Evolutionary conservation across 2,329 filamentous ascomycete genomes (phyloP).

Genomic region (Tympanopsis confertula): DNA sequence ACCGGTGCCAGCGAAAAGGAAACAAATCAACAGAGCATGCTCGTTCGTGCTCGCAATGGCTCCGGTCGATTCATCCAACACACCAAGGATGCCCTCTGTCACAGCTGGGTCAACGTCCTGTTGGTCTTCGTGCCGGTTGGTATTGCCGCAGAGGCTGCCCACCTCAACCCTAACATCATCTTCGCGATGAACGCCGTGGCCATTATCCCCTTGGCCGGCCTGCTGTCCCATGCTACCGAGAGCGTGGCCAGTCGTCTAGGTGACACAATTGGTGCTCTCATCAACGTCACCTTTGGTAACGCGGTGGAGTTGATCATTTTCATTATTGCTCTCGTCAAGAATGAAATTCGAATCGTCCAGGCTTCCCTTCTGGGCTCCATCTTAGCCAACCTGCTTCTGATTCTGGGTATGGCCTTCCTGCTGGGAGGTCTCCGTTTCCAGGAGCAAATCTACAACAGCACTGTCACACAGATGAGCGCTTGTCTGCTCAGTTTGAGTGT

Average conservation of each 20-base stretch:
- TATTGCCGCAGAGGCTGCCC: constrained; percentile 46
- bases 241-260: constrained; percentile 62
- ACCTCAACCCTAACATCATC: constrained; percentile 45
- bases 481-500: constrained; percentile 58
- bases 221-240: constrained; percentile 65
- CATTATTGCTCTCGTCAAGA: constrained; percentile 39
- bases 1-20: neutral
- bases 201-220: constrained; percentile 62
- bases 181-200: constrained; percentile 68
- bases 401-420: constrained; percentile 65
- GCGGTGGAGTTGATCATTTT: constrained; percentile 73
- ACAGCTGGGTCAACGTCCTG: constrained; percentile 69
- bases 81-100: constrained; percentile 48
- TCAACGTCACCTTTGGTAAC: constrained; percentile 71
- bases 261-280: constrained; percentile 59
- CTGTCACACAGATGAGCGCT: constrained; percentile 63
- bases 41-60: neutral
- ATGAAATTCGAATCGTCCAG: constrained; percentile 66
- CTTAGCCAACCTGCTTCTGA: constrained; percentile 64
- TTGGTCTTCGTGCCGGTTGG: constrained; percentile 70
- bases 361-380: constrained; percentile 68
- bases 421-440: constrained; percentile 56
- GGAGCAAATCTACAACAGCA: constrained; percentile 61
- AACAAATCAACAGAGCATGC: neutral
- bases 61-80: neutral